Evolutionary conservation across 768 basidiomycete species (phyloP).

Genomic region (Hemileccinum impolitum): DNA sequence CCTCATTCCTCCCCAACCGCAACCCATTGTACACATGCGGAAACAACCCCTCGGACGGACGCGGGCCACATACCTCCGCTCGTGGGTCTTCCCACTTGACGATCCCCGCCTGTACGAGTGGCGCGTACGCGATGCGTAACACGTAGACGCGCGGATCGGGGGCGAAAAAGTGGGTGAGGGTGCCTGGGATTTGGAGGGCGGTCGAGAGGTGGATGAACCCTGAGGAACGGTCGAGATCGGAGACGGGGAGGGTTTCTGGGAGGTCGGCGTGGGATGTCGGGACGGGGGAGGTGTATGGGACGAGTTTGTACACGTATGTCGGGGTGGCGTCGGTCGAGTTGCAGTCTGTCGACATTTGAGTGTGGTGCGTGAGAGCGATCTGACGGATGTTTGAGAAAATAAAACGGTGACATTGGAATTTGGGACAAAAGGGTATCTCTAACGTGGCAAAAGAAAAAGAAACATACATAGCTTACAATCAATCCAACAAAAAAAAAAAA

Average conservation of each 20-base stretch:
- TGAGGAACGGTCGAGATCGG: constrained; percentile 42
- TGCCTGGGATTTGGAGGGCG: constrained; percentile 44
- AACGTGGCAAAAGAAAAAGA: constrained; percentile 3
- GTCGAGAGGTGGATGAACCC: constrained; percentile 59
- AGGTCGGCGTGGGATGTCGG: constrained; percentile 34
- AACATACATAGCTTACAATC: constrained; percentile 21
- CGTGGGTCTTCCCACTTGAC: constrained; percentile 51
- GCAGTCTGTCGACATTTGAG: no score
- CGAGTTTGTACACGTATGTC: constrained; percentile 61
- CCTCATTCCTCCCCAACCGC: constrained; percentile 41
- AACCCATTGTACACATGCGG: constrained; percentile 53
- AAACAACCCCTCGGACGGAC: constrained; percentile 45
- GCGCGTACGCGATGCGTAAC: constrained; percentile 41
- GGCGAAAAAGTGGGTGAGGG: constrained; percentile 45
- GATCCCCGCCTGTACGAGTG: constrained; percentile 30
- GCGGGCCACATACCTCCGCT: constrained; percentile 37
- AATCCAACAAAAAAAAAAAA: constrained; percentile 9
- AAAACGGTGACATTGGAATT: background rate
- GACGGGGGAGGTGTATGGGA: constrained; percentile 39
- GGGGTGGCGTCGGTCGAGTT: constrained; percentile 24
- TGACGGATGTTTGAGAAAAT: no score
- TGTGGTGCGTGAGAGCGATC: no score
- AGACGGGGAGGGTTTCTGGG: constrained; percentile 47
- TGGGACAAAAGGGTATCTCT: constrained; percentile 27
- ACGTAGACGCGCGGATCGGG: constrained; percentile 39